Evolutionary conservation across 192 early-diverging fungal genomes (phyloP).

Genomic region (Backusella westeae): DNA sequence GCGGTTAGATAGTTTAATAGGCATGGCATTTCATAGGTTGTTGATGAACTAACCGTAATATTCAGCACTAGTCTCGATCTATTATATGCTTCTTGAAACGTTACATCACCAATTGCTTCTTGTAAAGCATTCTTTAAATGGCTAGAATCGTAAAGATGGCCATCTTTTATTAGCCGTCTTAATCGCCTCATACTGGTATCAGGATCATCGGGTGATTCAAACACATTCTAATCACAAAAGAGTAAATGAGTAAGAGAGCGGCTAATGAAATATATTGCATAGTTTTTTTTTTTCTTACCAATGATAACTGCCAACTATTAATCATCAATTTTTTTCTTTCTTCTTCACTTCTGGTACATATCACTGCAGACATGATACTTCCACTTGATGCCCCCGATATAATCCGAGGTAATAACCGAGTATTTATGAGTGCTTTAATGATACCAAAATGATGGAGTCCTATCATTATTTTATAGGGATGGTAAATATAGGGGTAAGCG

Average conservation of each 20-base stretch:
- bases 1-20: slow-evolving; percentile 79
- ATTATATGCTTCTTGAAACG: slow-evolving; percentile 80
- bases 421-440: slow-evolving; percentile 66
- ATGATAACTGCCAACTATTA: slow-evolving; percentile 48
- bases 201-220: slow-evolving; percentile 47
- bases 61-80: slow-evolving; percentile 72
- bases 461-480: slow-evolving; percentile 12
- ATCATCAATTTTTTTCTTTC: slow-evolving; percentile 61
- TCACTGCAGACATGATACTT: slow-evolving; percentile 77
- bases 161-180: slow-evolving; percentile 58
- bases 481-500: neutral
- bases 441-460: slow-evolving; percentile 84
- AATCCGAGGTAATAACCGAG: slow-evolving; percentile 74
- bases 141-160: slow-evolving; percentile 63
- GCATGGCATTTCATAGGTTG: slow-evolving; percentile 73
- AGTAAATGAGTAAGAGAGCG: neutral
- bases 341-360: slow-evolving; percentile 81
- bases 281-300: slow-evolving; percentile 19
- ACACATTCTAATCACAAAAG: slow-evolving; percentile 50
- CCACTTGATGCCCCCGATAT: slow-evolving; percentile 88
- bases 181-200: slow-evolving; percentile 48
- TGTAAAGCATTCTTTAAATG: slow-evolving; percentile 58
- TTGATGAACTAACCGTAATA: slow-evolving; percentile 76
- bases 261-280: neutral
- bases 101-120: slow-evolving; percentile 67